Evolutionary conservation across 2,329 filamentous ascomycete genomes (phyloP).

Genomic region (Pseudocercospora vitis): DNA sequence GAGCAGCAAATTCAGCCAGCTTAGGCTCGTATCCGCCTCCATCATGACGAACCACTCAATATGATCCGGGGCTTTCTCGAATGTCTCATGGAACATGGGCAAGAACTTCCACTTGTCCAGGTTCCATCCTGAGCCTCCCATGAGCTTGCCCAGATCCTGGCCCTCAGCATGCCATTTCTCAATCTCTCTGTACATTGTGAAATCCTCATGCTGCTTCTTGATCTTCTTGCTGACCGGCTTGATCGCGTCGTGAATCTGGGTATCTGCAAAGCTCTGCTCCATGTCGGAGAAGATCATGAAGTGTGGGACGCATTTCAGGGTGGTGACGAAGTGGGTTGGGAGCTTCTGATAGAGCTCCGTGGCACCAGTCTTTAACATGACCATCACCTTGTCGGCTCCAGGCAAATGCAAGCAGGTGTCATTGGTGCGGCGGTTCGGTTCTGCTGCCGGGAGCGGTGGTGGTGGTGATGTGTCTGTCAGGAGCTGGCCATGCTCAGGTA

Average conservation of each 20-base stretch:
- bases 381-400: conserved; percentile 52
- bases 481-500: background rate
- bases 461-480: conserved; percentile 10
- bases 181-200: conserved; percentile 37
- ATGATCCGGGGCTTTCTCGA: conserved; percentile 46
- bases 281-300: conserved; percentile 55
- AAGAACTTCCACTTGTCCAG: conserved; percentile 61
- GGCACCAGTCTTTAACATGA: conserved; percentile 61
- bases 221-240: conserved; percentile 32
- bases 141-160: conserved; percentile 35
- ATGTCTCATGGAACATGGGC: conserved; percentile 55
- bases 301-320: conserved; percentile 51
- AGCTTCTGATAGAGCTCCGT: conserved; percentile 59
- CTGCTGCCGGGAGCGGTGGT: background rate
- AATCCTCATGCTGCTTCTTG: conserved; percentile 37
- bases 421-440: background rate
- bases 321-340: conserved; percentile 56
- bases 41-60: conserved; percentile 59
- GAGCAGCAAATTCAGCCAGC: conserved; percentile 50
- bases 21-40: conserved; percentile 56
- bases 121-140: conserved; percentile 48
- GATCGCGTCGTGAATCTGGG: conserved; percentile 39
- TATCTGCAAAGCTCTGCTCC: conserved; percentile 48
- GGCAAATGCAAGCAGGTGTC: conserved; percentile 27
- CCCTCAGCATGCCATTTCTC: conserved; percentile 35